phyloP scores from a whole-genome alignment of 148 eudicot genomes.

The Camellia sinensis region DNA sequence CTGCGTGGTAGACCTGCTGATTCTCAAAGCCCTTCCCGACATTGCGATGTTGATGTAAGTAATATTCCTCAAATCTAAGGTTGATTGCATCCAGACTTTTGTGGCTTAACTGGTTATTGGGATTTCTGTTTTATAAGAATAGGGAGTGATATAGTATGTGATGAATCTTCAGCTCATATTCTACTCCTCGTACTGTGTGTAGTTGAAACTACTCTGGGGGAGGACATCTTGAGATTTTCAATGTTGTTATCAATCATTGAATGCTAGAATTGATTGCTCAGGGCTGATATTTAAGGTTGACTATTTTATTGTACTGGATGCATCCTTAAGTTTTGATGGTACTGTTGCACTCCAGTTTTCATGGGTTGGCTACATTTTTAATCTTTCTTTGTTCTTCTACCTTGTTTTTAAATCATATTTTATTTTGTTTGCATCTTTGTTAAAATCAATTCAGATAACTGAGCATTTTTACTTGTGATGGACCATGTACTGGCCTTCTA shows the following conservation, averaged over 20 bases:
- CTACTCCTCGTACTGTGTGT: constrained; percentile 1
- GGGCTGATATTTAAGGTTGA: constrained; percentile 21
- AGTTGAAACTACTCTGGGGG: constrained; percentile 4
- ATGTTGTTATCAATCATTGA: constrained; percentile 15
- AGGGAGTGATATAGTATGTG: neutral
- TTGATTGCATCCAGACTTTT: neutral
- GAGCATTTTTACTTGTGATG: constrained; percentile 23
- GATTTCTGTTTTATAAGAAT: constrained; percentile 39
- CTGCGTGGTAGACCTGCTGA: constrained; percentile 53
- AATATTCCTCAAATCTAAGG: neutral
- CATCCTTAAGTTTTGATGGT: constrained; percentile 8
- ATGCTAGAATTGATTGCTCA: constrained; percentile 17
- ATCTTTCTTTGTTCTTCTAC: neutral
- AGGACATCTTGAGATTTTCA: constrained; percentile 11
- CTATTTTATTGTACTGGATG: constrained; percentile 19
- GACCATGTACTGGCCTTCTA: constrained; percentile 21
- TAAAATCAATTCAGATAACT: neutral
- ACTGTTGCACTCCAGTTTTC: constrained; percentile 11
- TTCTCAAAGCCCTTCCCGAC: constrained; percentile 81
- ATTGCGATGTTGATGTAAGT: constrained; percentile 83
- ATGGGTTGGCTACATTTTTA: neutral
- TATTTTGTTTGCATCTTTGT: neutral
- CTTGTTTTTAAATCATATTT: neutral
- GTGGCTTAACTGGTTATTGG: neutral
- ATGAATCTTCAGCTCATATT: constrained; percentile 12